Conservation (phyloP, 768 basidiomycete species). For the Leccinum fibrillosum region DNA sequence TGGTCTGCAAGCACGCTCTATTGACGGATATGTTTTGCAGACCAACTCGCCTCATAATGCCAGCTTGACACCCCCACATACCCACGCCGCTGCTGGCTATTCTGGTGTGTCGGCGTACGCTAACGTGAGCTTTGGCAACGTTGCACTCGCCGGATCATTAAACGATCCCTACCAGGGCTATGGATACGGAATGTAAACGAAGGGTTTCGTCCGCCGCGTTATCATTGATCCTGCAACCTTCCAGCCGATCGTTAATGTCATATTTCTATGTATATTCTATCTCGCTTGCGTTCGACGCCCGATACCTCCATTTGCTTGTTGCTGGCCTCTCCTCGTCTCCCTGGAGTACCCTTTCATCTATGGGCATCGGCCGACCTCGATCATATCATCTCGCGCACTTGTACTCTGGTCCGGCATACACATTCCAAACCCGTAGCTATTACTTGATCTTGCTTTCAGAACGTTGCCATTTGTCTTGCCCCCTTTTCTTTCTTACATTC, state of each 20-base stretch:
- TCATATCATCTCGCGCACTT: conserved; percentile 58
- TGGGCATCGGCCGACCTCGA: conserved; percentile 37
- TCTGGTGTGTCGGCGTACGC: conserved; percentile 49
- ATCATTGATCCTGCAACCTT: conserved; percentile 10
- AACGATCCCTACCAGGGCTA: conserved; percentile 79
- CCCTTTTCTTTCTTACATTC: conserved; percentile 17
- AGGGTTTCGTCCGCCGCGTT: conserved; percentile 27
- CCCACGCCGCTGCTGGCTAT: conserved; percentile 53
- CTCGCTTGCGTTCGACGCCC: conserved; percentile 31
- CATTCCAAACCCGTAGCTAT: conserved; percentile 35
- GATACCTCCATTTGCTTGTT: conserved; percentile 33
- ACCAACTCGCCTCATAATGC: conserved; percentile 66
- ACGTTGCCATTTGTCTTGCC: conserved; percentile 26
- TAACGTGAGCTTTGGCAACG: conserved; percentile 52
- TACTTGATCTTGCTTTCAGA: conserved; percentile 36
- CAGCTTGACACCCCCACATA: conserved; percentile 55
- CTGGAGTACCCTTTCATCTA: conserved; percentile 32
- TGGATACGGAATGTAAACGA: conserved; percentile 74
- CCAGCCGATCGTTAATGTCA: conserved; percentile 29
- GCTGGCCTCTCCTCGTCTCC: conserved; percentile 39
- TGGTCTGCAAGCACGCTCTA: conserved; percentile 63
- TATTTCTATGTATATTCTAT: conserved; percentile 39
- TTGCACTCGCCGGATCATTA: conserved; percentile 49
- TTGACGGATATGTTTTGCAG: conserved; percentile 81
- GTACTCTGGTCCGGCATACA: conserved; percentile 70